Percentiles rank a stretch among this genome's conserved stretches.
phyloP scores from a whole-genome alignment of 2,329 filamentous ascomycete species.

The Penicillium hesseltinei region DNA sequence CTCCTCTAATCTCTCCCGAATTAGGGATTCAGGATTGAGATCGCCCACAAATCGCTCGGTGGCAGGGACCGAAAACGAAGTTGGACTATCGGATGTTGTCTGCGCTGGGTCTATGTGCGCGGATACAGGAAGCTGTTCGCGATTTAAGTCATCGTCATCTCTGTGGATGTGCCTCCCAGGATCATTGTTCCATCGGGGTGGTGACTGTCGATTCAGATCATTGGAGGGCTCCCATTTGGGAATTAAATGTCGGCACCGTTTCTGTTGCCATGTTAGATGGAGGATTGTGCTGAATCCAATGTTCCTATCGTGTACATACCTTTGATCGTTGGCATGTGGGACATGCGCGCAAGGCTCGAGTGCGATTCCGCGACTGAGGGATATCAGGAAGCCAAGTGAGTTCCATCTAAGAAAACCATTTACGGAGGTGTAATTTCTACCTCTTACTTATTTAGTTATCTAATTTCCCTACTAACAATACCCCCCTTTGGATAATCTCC shows the following conservation, averaged over 20 bases:
- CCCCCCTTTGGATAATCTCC: too few species aligned
- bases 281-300: background rate
- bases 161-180: background rate
- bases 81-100: conserved; percentile 6
- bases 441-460: too few species aligned
- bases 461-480: too few species aligned
- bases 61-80: conserved; percentile 10
- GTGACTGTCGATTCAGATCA: background rate
- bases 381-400: conserved; percentile 37
- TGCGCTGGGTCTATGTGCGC: background rate
- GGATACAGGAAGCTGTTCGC: background rate
- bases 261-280: conserved; percentile 19
- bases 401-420: conserved; percentile 27
- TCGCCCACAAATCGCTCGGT: conserved; percentile 42
- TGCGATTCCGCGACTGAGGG: conserved; percentile 33
- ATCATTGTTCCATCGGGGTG: background rate
- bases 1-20: conserved; percentile 33
- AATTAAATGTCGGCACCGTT: conserved; percentile 33
- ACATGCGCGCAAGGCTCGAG: conserved; percentile 33
- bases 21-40: conserved; percentile 42
- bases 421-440: background rate
- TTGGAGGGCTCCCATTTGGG: conserved; percentile 11
- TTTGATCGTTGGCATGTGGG: conserved; percentile 34
- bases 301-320: conserved; percentile 16
- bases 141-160: background rate